A percentile compares a stretch with the other conserved stretches of the same genome.
phyloP scores from a whole-genome alignment of 768 basidiomycete genomes.

The Lanmaoa pseudosensibilis region DNA sequence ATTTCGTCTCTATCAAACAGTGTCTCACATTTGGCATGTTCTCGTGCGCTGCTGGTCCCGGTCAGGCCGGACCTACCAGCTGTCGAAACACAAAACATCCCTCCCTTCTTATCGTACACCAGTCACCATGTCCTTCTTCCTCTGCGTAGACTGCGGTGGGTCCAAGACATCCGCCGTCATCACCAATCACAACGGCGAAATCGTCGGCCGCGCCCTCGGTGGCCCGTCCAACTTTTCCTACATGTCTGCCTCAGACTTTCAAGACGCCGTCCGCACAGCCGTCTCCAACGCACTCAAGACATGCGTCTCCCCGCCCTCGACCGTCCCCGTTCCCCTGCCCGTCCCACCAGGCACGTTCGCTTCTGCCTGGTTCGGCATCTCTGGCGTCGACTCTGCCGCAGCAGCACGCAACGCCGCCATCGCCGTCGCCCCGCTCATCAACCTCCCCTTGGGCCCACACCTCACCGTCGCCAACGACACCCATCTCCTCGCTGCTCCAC shows the following conservation, averaged over 20 bases:
- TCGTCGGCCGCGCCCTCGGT: conserved; percentile 65
- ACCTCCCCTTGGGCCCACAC: conserved; percentile 52
- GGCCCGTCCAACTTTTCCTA: conserved; percentile 89
- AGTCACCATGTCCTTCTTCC: conserved; percentile 55
- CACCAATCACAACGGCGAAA: conserved; percentile 51
- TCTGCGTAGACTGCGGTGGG: conserved; percentile 87
- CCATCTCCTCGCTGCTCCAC: conserved; percentile 78
- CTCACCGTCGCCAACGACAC: conserved; percentile 80
- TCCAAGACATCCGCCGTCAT: conserved; percentile 84
- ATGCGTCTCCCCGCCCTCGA: conserved; percentile 38
- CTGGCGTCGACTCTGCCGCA: conserved; percentile 75
- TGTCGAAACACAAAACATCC: no score
- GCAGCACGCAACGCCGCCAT: conserved; percentile 57
- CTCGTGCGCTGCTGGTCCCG: no score
- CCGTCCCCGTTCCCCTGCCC: conserved; percentile 39
- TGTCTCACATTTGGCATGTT: no score
- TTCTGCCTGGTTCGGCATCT: conserved; percentile 80
- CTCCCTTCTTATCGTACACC: no score
- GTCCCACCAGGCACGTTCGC: conserved; percentile 47
- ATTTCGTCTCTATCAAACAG: no score
- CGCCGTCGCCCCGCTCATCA: conserved; percentile 55
- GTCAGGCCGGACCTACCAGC: no score
- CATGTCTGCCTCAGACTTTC: conserved; percentile 63
- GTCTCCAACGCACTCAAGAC: conserved; percentile 55
- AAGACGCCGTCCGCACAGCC: conserved; percentile 49